Percentiles rank a stretch among this genome's conserved stretches.
These are phyloP conservation scores for Theobroma cacao DNA, from an alignment of 345 rosid species.

Conservation along the genomic window DNA sequence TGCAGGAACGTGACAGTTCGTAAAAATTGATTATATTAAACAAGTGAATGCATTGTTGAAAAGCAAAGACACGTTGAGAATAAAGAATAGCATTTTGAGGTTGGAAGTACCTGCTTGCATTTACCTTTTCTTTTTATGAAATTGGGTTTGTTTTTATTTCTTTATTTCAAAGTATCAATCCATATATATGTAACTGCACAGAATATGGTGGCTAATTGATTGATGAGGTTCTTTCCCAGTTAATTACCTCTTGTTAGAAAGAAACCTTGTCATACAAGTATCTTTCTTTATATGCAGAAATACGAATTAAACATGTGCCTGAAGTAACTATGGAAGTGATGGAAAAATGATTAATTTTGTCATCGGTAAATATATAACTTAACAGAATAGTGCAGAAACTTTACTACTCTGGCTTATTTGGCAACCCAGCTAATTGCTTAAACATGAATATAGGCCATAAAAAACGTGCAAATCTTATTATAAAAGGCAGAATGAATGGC, in stretches of 20 bases:
- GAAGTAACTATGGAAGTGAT: no score
- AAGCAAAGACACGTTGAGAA: background rate
- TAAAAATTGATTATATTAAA: background rate
- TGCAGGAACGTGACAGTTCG: constrained; percentile 24
- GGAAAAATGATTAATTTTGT: no score
- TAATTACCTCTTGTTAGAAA: background rate
- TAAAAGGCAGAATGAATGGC: background rate
- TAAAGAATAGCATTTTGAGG: background rate
- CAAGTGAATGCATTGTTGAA: background rate
- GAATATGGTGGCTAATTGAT: background rate
- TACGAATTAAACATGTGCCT: background rate
- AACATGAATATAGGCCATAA: no score
- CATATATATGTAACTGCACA: no score
- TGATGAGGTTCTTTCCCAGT: no score
- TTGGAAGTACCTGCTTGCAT: background rate
- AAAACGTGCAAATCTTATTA: no score
- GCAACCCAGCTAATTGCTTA: no score
- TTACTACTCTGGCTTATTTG: no score
- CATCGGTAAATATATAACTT: no score
- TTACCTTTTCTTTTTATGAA: background rate
- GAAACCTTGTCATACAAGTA: background rate
- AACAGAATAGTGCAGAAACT: no score
- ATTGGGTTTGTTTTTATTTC: background rate
- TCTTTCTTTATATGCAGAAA: background rate
- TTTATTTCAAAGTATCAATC: no score